A percentile compares a stretch with the other conserved stretches of the same genome.
Evolutionary conservation across 208 protist species (phyloP).

Genomic region (Balamuthia mandrillaris): DNA sequence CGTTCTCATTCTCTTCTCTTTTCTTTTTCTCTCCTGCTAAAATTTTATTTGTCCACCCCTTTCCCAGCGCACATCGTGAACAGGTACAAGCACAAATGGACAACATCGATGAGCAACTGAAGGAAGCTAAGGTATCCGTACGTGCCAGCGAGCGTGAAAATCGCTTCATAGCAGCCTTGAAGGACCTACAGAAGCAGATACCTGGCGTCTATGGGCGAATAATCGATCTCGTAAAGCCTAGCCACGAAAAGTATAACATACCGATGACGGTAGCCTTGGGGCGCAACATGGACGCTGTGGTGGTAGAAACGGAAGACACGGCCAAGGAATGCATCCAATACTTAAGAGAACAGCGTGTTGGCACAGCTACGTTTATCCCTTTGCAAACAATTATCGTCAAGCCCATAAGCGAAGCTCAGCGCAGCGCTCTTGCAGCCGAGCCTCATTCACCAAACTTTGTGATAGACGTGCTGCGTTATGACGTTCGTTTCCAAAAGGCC

Average conservation of each 20-base stretch:
- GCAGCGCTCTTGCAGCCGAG: conserved; percentile 82
- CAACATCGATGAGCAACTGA: conserved; percentile 77
- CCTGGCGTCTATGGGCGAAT: conserved; percentile 77
- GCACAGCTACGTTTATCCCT: conserved; percentile 92
- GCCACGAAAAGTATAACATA: conserved; percentile 82
- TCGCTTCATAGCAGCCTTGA: conserved; percentile 74
- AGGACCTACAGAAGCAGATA: conserved; percentile 84
- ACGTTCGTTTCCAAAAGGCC: conserved; percentile 74
- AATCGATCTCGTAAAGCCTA: conserved; percentile 87
- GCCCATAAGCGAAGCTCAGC: conserved; percentile 82
- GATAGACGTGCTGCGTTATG: conserved; percentile 78
- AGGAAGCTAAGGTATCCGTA: conserved; percentile 74
- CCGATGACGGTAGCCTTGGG: conserved; percentile 93
- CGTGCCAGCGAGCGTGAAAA: conserved; percentile 59
- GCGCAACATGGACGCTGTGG: conserved; percentile 90
- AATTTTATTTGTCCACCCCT: background rate
- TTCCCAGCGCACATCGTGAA: background rate
- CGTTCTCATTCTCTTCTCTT: background rate
- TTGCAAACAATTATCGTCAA: conserved; percentile 85
- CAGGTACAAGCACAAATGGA: conserved; percentile 69
- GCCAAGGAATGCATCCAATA: conserved; percentile 91
- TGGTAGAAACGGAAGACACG: conserved; percentile 88
- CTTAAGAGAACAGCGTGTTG: conserved; percentile 88
- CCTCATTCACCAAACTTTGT: conserved; percentile 82
- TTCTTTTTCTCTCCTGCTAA: background rate